Evolutionary conservation across 2,329 filamentous ascomycete species (phyloP), one percentile per base, ranked within the genome.

Genomic region (Claviceps monticola): DNA sequence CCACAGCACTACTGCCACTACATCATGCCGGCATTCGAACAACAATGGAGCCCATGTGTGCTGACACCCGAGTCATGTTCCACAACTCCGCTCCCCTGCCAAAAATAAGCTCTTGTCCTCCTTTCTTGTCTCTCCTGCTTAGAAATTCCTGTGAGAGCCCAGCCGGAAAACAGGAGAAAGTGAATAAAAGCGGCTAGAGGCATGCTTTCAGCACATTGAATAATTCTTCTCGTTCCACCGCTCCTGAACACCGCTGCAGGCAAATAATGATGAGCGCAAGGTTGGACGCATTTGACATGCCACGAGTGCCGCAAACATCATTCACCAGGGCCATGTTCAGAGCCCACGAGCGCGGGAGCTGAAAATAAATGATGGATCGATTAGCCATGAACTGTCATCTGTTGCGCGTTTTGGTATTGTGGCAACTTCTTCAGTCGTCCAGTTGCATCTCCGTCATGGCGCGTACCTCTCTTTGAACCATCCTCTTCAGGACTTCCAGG

Each of bases 331-430:
- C 57, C 55, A 58, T 59, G 13, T 58, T 56, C 34, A 63, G 43
- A 5, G 59, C 54, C 62, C 62, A 64, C 0, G 60, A 55, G 37
- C 58, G 60, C 1, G 62, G 62, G 1, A 60, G 37, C 60, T 62
- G 29, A 5, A 19, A 23, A 19, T 4, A 17, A 19, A 29, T 19
- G 5, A 17, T n/a, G 6, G 17, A 16, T 7, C 1, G 17, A 38
- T 54, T 21, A 51, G 44, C 29, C 16, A 44, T 29, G 9, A 5
- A 37, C 34, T 41, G 8, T 16, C 21, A 34, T 34, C 9, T 11
- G 9, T 34, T 34, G 29, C 9, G 4, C 29, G 9, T 34, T 34
- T 11, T 34, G 29, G 4, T 11, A 34, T 34, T 34, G 29, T 34
- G 29, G 11, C 29, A 11, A 34, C 11, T 9, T 34, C 9, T 34